Percentiles rank a stretch among this genome's conserved stretches.
Evolutionary conservation across 176 grass and related monocot genomes (phyloP).

Genomic region (Themeda triandra): DNA sequence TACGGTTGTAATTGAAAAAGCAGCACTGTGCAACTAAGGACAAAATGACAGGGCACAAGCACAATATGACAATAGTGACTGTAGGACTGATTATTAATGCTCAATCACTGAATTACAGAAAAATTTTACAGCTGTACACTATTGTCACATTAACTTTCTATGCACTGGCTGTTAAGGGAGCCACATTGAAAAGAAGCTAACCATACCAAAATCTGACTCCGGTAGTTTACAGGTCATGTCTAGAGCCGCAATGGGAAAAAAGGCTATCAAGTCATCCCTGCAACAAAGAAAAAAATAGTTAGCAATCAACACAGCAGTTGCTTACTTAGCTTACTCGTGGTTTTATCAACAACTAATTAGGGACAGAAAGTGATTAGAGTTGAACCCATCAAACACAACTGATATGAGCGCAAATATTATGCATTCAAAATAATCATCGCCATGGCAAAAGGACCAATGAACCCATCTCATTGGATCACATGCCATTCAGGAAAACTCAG

Average conservation of each 20-base stretch:
- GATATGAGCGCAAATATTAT: neutral
- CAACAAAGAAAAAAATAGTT: slow-evolving; percentile 10
- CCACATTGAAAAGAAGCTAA: slow-evolving; percentile 17
- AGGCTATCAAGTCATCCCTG: slow-evolving; percentile 37
- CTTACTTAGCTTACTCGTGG: neutral
- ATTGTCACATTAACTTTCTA: slow-evolving; percentile 43
- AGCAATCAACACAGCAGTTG: neutral
- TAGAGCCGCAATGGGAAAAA: slow-evolving; percentile 36
- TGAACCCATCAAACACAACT: neutral
- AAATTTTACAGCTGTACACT: slow-evolving; percentile 50
- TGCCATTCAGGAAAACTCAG: neutral
- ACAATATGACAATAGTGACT: slow-evolving; percentile 7
- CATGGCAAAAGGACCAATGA: neutral
- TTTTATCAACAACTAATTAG: neutral
- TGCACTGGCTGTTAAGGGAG: slow-evolving; percentile 8
- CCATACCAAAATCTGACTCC: slow-evolving; percentile 51
- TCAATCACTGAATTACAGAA: slow-evolving; percentile 34
- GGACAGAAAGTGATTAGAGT: neutral
- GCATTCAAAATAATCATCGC: neutral
- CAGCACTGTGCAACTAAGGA: slow-evolving; percentile 13
- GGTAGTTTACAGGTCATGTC: slow-evolving; percentile 48
- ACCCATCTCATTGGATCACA: too few species aligned
- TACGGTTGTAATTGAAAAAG: slow-evolving; percentile 3
- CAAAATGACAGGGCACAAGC: neutral
- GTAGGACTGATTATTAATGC: slow-evolving; percentile 29